phyloP scores from a whole-genome alignment of 2,329 filamentous ascomycete species.

The Calonectria pauciramosa region DNA sequence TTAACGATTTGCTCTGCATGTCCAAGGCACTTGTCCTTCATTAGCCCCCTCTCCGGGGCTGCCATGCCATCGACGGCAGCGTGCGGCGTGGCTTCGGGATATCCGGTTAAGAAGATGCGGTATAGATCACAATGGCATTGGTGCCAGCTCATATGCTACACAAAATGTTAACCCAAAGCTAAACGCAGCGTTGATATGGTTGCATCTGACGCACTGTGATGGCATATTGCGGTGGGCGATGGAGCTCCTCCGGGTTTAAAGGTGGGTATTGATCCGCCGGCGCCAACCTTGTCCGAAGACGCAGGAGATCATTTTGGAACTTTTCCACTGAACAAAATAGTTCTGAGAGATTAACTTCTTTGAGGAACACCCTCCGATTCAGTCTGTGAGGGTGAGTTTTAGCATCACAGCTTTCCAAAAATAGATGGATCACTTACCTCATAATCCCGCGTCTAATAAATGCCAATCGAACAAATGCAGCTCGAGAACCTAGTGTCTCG shows the following conservation, averaged over 20 bases:
- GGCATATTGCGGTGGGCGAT: constrained; percentile 38
- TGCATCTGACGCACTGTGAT: constrained; percentile 33
- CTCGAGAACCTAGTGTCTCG: constrained; percentile 38
- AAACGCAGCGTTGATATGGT: fast-evolving
- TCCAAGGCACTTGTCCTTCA: constrained; percentile 51
- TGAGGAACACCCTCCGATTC: constrained; percentile 42
- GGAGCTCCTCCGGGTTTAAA: constrained; percentile 30
- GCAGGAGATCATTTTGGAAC: constrained; percentile 45
- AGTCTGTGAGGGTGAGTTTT: constrained; percentile 14
- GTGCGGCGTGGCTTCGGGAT: constrained; percentile 55
- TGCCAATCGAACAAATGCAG: constrained; percentile 42
- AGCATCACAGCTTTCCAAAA: not conserved
- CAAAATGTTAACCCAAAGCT: not conserved
- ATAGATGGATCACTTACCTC: constrained; percentile 12
- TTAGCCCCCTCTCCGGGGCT: constrained; percentile 35
- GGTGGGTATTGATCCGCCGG: constrained; percentile 40
- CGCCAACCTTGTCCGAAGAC: constrained; percentile 36
- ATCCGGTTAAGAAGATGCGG: constrained; percentile 57
- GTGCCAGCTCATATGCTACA: constrained; percentile 52
- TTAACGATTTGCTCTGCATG: constrained; percentile 56
- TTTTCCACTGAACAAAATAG: constrained; percentile 42
- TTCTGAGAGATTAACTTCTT: constrained; percentile 42
- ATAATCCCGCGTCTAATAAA: constrained; percentile 42
- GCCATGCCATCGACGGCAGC: constrained; percentile 48
- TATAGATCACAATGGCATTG: constrained; percentile 61